These are phyloP conservation scores for Cicer arietinum DNA, from an alignment of 306 rosid genomes.

Conservation along the genomic window DNA sequence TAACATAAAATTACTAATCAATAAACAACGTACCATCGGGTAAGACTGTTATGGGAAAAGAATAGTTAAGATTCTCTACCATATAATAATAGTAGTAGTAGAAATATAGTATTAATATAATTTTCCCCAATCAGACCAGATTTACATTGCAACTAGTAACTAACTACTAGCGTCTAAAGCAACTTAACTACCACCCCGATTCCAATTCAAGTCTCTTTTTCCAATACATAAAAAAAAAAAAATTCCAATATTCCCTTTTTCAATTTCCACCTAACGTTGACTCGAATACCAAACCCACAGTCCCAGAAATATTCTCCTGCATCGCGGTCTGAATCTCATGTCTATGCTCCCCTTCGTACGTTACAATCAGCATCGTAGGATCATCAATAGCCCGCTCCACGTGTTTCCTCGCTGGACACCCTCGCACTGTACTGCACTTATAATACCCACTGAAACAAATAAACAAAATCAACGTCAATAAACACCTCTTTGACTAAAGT, in stretches of 20 bases:
- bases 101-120: no score
- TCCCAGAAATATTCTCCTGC: constrained; percentile 60
- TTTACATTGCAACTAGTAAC: neutral
- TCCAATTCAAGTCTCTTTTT: neutral
- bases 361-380: constrained; percentile 83
- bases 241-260: neutral
- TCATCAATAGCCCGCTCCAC: constrained; percentile 85
- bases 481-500: constrained; percentile 13
- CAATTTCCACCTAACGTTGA: constrained; percentile 47
- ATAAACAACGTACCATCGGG: no score
- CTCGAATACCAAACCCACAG: constrained; percentile 63
- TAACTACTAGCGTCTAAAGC: no score
- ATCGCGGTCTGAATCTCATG: constrained; percentile 55
- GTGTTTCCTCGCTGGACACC: constrained; percentile 92
- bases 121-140: neutral
- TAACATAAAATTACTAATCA: no score
- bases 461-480: constrained; percentile 14
- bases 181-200: neutral
- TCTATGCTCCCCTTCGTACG: constrained; percentile 88
- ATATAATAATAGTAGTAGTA: no score
- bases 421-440: constrained; percentile 76
- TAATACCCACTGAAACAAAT: constrained; percentile 70
- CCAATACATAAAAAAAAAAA: neutral
- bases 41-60: no score
- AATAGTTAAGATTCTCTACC: no score